These are phyloP conservation scores for Aspergillus melleus DNA, from an alignment of 2,329 filamentous ascomycete species.

Conservation along the genomic window DNA sequence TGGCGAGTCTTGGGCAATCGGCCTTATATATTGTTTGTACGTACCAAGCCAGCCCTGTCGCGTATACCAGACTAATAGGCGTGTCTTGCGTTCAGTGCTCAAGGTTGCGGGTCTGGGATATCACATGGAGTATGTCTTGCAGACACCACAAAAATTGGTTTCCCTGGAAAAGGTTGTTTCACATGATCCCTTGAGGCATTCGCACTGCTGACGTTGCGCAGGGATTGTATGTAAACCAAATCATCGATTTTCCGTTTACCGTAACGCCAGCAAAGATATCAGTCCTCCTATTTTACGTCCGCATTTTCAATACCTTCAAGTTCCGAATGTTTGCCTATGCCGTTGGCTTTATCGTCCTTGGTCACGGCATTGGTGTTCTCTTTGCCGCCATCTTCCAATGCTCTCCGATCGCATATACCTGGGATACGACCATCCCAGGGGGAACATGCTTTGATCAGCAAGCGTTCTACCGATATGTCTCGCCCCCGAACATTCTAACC, in stretches of 20 bases:
- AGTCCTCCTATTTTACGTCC: constrained; percentile 25
- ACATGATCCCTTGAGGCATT: too few species aligned
- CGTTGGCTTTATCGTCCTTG: constrained; percentile 20
- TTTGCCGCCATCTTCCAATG: constrained; percentile 27
- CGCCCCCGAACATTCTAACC: constrained; percentile 15
- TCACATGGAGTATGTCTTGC: constrained; percentile 12
- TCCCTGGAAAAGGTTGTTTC: constrained; percentile 18
- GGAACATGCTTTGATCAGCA: constrained; percentile 21
- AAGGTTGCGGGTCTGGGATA: constrained; percentile 19
- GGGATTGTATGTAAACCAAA: constrained; percentile 18
- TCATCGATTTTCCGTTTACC: constrained; percentile 24
- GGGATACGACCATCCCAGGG: constrained; percentile 12
- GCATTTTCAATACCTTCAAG: constrained; percentile 21
- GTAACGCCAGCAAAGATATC: constrained; percentile 27
- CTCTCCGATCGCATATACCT: constrained; percentile 18
- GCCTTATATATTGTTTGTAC: constrained; percentile 22
- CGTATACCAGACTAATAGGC: not conserved
- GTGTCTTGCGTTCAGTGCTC: constrained; percentile 10
- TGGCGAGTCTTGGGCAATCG: constrained; percentile 18
- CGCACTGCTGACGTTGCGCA: constrained; percentile 1
- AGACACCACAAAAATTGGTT: constrained; percentile 9
- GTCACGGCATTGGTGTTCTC: constrained; percentile 18
- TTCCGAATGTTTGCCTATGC: constrained; percentile 20
- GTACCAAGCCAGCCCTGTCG: not conserved
- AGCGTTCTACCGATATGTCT: constrained; percentile 20